These are phyloP conservation scores for Steccherinum ochraceum DNA, from an alignment of 768 basidiomycete genomes.

Conservation along the genomic window DNA sequence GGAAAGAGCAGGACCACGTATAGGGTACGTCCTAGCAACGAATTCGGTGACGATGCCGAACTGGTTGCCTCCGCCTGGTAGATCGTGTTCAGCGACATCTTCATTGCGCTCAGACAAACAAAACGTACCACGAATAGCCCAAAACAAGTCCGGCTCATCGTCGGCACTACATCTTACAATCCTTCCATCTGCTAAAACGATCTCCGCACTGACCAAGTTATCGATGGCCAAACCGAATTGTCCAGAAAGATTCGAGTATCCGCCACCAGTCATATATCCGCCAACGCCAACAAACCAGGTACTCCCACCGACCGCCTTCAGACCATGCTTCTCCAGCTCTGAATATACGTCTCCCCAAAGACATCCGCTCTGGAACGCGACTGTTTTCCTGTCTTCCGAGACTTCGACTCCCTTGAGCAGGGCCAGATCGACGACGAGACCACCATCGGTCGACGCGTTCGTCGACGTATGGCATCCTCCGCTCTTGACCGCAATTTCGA, in stretches of 20 bases:
- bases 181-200: constrained; percentile 8
- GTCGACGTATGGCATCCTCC: constrained; percentile 27
- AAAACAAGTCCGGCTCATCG: constrained; percentile 24
- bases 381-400: constrained; percentile 19
- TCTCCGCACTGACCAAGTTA: constrained; percentile 8
- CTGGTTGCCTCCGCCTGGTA: constrained; percentile 19
- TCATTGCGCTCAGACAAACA: background rate
- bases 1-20: constrained; percentile 6
- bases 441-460: constrained; percentile 26
- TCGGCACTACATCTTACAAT: constrained; percentile 17
- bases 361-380: constrained; percentile 27
- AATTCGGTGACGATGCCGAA: constrained; percentile 22
- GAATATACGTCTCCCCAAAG: constrained; percentile 21
- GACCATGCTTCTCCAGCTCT: constrained; percentile 16
- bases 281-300: constrained; percentile 8
- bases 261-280: constrained; percentile 10
- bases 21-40: constrained; percentile 7
- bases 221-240: constrained; percentile 19
- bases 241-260: constrained; percentile 10
- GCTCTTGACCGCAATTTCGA: constrained; percentile 14
- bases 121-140: constrained; percentile 21
- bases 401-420: constrained; percentile 22
- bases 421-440: constrained; percentile 27
- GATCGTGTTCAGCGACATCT: background rate
- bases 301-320: constrained; percentile 13